Evolutionary conservation across 2,329 filamentous ascomycete genomes (phyloP).

Genomic region (Xenoacremonium recifei): DNA sequence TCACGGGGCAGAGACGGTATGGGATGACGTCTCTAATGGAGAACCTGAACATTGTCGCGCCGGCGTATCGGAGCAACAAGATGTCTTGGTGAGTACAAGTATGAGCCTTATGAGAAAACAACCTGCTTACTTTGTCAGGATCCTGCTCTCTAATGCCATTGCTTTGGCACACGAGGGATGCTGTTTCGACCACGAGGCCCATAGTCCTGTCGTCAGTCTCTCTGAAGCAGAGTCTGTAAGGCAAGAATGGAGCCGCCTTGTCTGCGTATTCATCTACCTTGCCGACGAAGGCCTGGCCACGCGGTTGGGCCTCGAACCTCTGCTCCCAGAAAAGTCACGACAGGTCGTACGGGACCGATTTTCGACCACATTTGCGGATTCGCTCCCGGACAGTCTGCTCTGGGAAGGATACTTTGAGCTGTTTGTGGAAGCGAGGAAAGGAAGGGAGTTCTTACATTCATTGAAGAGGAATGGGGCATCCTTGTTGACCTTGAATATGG

Average conservation of each 20-base stretch:
- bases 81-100: conserved; percentile 13
- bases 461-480: not conserved
- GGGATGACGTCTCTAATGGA: conserved; percentile 17
- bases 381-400: conserved; percentile 6
- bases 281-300: conserved; percentile 11
- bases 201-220: not conserved
- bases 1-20: conserved; percentile 9
- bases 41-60: conserved; percentile 14
- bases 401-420: conserved; percentile 16
- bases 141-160: conserved; percentile 15
- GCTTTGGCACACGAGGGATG: conserved; percentile 13
- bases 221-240: conserved; percentile 2
- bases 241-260: conserved; percentile 12
- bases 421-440: conserved; percentile 8
- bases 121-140: conserved; percentile 12
- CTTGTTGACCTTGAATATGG: conserved; percentile 1
- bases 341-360: conserved; percentile 12
- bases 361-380: conserved; percentile 11
- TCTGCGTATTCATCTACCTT: conserved; percentile 16
- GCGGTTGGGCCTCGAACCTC: conserved; percentile 11
- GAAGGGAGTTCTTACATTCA: conserved; percentile 12
- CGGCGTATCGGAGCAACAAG: conserved; percentile 16
- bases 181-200: conserved; percentile 11
- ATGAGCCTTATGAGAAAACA: not conserved
- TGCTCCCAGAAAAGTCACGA: conserved; percentile 13